phyloP scores from a whole-genome alignment of 169 alveolate genomes.

The Plasmodium falciparum region DNA sequence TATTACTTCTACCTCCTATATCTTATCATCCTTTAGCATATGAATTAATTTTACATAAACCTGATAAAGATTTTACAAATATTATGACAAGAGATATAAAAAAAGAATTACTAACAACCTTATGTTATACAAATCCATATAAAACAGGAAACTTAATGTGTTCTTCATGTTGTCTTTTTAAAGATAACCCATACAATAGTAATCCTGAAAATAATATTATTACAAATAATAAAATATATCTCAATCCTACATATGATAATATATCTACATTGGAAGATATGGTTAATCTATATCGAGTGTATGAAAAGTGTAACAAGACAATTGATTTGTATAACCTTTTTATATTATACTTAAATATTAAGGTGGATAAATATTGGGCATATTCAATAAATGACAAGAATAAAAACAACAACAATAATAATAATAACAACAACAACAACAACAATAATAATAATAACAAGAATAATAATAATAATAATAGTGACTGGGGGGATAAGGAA shows the following conservation, averaged over 20 bases:
- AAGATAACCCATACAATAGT: neutral
- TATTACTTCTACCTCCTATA: constrained; percentile 46
- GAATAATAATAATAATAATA: neutral
- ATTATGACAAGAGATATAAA: constrained; percentile 66
- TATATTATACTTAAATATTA: constrained; percentile 31
- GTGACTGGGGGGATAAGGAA: neutral
- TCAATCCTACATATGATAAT: constrained; percentile 58
- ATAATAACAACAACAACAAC: neutral
- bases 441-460: neutral
- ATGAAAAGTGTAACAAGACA: constrained; percentile 56
- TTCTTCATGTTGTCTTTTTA: constrained; percentile 29
- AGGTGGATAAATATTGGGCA: constrained; percentile 11
- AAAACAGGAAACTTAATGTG: constrained; percentile 69
- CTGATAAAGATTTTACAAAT: constrained; percentile 61
- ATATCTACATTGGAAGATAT: constrained; percentile 39
- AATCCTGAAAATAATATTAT: constrained; percentile 30
- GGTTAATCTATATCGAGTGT: constrained; percentile 38
- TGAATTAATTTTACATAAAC: constrained; percentile 39
- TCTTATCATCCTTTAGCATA: constrained; percentile 53
- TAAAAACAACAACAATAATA: neutral
- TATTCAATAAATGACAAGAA: neutral
- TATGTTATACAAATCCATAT: constrained; percentile 59
- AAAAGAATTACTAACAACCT: constrained; percentile 30
- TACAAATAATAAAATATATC: constrained; percentile 22
- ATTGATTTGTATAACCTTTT: constrained; percentile 38